Evolutionary conservation across 164 flowering plant species (phyloP).

Genomic region (Taxillus chinensis): DNA sequence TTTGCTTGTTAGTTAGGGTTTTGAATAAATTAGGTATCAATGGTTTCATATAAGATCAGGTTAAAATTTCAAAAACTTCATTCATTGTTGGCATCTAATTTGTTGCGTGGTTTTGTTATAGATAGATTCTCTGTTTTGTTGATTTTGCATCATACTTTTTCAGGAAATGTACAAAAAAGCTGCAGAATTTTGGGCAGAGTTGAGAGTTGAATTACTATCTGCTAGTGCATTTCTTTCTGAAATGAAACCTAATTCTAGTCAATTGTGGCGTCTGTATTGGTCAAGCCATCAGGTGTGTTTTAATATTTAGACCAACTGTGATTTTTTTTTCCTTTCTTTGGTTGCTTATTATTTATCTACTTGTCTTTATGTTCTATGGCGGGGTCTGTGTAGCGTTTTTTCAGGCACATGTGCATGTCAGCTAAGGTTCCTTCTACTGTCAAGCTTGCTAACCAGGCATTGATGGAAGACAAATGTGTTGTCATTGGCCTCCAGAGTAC

Average conservation of each 20-base stretch:
- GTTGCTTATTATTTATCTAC: background rate
- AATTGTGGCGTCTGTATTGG: slow-evolving; percentile 92
- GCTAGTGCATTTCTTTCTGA: slow-evolving; percentile 61
- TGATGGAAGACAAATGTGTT: slow-evolving; percentile 69
- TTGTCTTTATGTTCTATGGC: background rate
- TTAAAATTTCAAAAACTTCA: no score
- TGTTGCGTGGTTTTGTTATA: no score
- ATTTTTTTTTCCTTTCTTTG: background rate
- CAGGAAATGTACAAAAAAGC: slow-evolving; percentile 86
- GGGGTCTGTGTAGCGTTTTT: slow-evolving; percentile 68
- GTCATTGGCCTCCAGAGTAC: slow-evolving; percentile 98
- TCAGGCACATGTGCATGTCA: slow-evolving; percentile 97
- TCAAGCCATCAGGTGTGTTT: slow-evolving; percentile 83
- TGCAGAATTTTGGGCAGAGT: slow-evolving; percentile 95
- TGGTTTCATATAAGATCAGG: no score
- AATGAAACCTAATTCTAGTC: slow-evolving; percentile 68
- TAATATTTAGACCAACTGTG: no score
- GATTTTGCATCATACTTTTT: background rate
- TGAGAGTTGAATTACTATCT: slow-evolving; percentile 75
- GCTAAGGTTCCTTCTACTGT: slow-evolving; percentile 95
- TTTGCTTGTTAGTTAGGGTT: no score
- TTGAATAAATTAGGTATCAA: no score
- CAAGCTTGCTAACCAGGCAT: slow-evolving; percentile 70
- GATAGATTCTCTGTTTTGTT: no score
- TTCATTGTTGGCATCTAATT: no score